phyloP scores from a whole-genome alignment of 495 filamentous ascomycete species.

The Neohortaea acidophila region DNA sequence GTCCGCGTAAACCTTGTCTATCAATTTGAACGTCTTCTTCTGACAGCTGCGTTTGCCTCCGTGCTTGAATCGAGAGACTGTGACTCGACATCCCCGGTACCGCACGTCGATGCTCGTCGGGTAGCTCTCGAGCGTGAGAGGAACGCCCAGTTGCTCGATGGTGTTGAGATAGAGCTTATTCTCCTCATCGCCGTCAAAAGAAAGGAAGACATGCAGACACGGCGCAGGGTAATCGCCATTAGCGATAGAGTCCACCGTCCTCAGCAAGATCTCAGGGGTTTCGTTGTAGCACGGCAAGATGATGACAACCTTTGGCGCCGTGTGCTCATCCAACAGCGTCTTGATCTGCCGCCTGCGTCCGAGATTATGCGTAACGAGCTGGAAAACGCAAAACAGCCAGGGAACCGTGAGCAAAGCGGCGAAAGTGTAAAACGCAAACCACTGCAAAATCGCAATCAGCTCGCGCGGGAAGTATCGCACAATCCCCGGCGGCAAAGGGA shows the following conservation, averaged over 20 bases:
- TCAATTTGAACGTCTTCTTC: constrained; percentile 85
- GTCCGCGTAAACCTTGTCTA: constrained; percentile 81
- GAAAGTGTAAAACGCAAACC: constrained; percentile 97
- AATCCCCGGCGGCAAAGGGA: constrained; percentile 64
- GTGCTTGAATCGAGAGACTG: constrained; percentile 83
- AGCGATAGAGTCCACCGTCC: constrained; percentile 82
- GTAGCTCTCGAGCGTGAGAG: constrained; percentile 58
- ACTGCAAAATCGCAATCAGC: constrained; percentile 62
- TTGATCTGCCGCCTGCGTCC: constrained; percentile 73
- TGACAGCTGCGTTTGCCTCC: constrained; percentile 91
- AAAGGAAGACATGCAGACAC: constrained; percentile 92
- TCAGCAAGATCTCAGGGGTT: constrained; percentile 67
- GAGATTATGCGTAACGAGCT: constrained; percentile 70
- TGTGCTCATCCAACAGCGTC: constrained; percentile 63
- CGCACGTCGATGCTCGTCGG: constrained; percentile 82
- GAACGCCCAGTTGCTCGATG: constrained; percentile 74
- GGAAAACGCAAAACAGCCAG: constrained; percentile 86
- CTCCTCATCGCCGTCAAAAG: constrained; percentile 80
- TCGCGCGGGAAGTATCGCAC: constrained; percentile 49
- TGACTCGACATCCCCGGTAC: constrained; percentile 71
- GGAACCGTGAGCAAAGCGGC: constrained; percentile 68
- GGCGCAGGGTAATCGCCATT: constrained; percentile 87
- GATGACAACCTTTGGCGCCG: constrained; percentile 88
- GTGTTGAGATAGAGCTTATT: constrained; percentile 84
- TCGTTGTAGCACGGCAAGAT: constrained; percentile 98